Conservation (phyloP, 2,329 filamentous ascomycete genomes). For the Ophiosphaerella herpotricha region DNA sequence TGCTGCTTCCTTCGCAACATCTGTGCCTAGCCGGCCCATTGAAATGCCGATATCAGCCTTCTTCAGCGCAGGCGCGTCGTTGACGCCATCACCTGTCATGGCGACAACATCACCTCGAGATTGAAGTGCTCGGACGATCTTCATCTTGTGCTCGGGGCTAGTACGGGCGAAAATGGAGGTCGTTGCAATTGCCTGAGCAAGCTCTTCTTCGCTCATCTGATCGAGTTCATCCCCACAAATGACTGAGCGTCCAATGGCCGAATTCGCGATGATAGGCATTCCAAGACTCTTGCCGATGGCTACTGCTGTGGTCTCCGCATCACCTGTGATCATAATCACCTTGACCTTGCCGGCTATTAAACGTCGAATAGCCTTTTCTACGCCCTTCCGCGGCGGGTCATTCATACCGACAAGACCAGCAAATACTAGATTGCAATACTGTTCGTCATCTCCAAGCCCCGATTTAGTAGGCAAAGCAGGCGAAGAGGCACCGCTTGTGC, state of each 20-base stretch:
- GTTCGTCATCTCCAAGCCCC: constrained; percentile 64
- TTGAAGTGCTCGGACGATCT: constrained; percentile 91
- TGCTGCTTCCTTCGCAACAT: constrained; percentile 95
- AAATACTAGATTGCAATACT: constrained; percentile 84
- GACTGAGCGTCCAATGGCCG: constrained; percentile 67
- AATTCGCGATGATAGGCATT: constrained; percentile 76
- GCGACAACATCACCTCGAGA: constrained; percentile 93
- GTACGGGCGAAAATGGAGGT: constrained; percentile 96
- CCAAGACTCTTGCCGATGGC: constrained; percentile 95
- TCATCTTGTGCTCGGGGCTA: constrained; percentile 96
- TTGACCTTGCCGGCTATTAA: constrained; percentile 94
- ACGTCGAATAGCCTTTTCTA: constrained; percentile 84
- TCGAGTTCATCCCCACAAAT: constrained; percentile 92
- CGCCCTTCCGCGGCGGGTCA: constrained; percentile 88
- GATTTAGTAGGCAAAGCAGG: constrained; percentile 28
- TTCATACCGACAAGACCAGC: constrained; percentile 96
- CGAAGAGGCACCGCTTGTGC: constrained; percentile 37
- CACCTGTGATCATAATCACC: constrained; percentile 98
- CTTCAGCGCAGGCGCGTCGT: constrained; percentile 94
- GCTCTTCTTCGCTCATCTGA: constrained; percentile 81
- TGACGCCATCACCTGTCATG: constrained; percentile 98
- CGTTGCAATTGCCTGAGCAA: constrained; percentile 81
- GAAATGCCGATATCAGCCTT: constrained; percentile 97
- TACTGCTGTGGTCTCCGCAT: constrained; percentile 90
- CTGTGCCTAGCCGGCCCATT: constrained; percentile 93